phyloP scores from a whole-genome alignment of 1,284 basidiomycete genomes.

The Xanthoconium separans region DNA sequence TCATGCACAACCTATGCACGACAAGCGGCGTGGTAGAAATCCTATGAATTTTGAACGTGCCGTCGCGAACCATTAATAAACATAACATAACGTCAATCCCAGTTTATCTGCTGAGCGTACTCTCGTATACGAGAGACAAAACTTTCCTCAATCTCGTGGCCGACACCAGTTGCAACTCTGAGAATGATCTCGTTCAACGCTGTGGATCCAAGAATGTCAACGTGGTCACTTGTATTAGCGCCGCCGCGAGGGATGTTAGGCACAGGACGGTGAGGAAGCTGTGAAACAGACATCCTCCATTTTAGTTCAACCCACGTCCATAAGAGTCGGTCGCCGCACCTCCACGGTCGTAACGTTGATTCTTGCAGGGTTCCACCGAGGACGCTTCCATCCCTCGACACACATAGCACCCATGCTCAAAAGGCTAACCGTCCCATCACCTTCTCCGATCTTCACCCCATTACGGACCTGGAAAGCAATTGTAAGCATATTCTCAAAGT shows the following conservation, averaged over 20 bases:
- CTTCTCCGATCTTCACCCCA: conserved; percentile 89
- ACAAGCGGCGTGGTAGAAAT: no score
- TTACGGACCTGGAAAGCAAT: conserved; percentile 55
- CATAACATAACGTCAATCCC: conserved; percentile 54
- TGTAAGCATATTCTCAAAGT: not conserved
- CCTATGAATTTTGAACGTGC: conserved; percentile 7
- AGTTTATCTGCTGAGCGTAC: conserved; percentile 74
- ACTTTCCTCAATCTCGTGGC: conserved; percentile 67
- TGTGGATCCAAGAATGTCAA: conserved; percentile 91
- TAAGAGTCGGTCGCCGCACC: conserved; percentile 39
- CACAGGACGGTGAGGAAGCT: conserved; percentile 87
- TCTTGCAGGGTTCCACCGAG: conserved; percentile 91
- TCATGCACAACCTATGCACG: not conserved
- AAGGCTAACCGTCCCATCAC: conserved; percentile 93
- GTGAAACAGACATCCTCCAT: conserved; percentile 6
- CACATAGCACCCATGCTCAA: conserved; percentile 95
- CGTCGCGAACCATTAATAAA: conserved; percentile 8
- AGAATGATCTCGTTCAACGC: conserved; percentile 90
- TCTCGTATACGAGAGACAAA: conserved; percentile 81
- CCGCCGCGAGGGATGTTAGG: conserved; percentile 82
- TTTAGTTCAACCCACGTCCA: conserved; percentile 7
- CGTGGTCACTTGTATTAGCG: conserved; percentile 87
- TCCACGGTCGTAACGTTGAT: conserved; percentile 88
- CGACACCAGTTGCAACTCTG: conserved; percentile 79
- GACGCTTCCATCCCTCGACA: conserved; percentile 89